Evolutionary conservation across 371 early-diverging fungal genomes (phyloP), one percentile per base, ranked within the genome.

Genomic region (Syncephalastrum monosporum): DNA sequence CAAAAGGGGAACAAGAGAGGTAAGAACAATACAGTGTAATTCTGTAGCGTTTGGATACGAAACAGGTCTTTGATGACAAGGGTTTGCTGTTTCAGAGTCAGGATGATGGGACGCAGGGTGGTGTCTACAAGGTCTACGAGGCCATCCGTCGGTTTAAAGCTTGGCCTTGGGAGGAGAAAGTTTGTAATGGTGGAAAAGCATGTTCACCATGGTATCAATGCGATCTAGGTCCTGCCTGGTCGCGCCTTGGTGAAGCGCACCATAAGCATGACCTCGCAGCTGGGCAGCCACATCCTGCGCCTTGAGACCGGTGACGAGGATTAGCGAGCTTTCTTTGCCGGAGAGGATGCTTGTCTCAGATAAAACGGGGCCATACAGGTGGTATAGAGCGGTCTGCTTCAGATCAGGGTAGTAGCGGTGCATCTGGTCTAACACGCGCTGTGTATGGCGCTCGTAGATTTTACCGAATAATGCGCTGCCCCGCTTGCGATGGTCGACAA

Each of bases 401-500:
- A 72, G 60, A 53, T 72, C 73, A 5, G 76, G 72, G 47, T 75
- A 60, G 5, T 47, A 43, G 15, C 38, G 52, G 21, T 49, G 23
- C 68, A 75, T 70, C 15, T 61, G 54, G 13, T 60, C 52, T 16
- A 65, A 43, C 15, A 72, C 68, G 43, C 65, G 69, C 1, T 72
- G 61, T 0, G 68, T 68, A 47, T 72, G 70, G 12, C 61, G 56
- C 23, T 64, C 67, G 52, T 75, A 75, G 8, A 70, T 75, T 23
- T 52, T 68, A 5, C 49, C 63, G 49, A 72, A 72, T 10, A 75
- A 55, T 0, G 27, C 46, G 49, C 16, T 62, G 24, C 76, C 87
- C 4, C 79, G 72, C 33, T 86, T 82, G 13, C 94, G 70, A 47
- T 91, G 73, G 29, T 74, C 76, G 7, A 88, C 53, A 27, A 89